Base-by-base conservation (phyloP, 1,284 basidiomycete genomes). In the Rhodotorula sp. region DNA sequence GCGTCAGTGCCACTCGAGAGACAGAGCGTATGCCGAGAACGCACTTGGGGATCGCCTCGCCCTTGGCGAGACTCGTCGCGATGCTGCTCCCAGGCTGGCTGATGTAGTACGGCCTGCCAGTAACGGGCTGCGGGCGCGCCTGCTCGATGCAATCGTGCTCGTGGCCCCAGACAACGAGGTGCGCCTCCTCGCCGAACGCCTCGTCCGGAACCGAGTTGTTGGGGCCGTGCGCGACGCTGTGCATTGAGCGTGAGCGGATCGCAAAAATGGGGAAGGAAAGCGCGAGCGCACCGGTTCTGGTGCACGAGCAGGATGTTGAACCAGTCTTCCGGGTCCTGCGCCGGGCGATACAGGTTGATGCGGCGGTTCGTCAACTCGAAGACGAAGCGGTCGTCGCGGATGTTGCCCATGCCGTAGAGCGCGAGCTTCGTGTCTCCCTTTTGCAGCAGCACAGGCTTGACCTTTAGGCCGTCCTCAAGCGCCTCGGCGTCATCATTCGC, bases 91-190 rank as follows among this genome's bases (percentile, higher is more conserved):
- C 97, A 2, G 97, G 97, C 81, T 99, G 97, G 0, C 89, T 88
- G 79, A 99, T 94, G 78, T 87, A 89, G 83, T 99, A 99, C 9
- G 87, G 85, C 82, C 97, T 96, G 15, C 92, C 94, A 9, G 91
- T 89, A 10, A 99, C 94, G 3, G 88, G 85, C 79, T 97, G 92
- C 0, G 96, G 96, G 4, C 88, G 84, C 71, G 98, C 94, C 37
- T 93, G 88, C n/a, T 55, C 39, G 56, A 77, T 69, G 80, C 95
- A 97, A 81, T 99, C 96, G 80, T 99, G 97, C 81, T 99, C 97
- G 80, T 99, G 97, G 2, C 97, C 96, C 96, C 96, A 99, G 1
- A 99, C 85, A 15, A 99, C 92, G 9, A 99, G 86, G 79, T 97
- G 89, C 69, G 98, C 86, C 77, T 90, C 92, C 80, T 99, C 93